A percentile compares a stretch with the other conserved stretches of the same genome.
These are phyloP conservation scores for Fusarium humuli DNA, from an alignment of 2,329 filamentous ascomycete species.

Conservation along the genomic window DNA sequence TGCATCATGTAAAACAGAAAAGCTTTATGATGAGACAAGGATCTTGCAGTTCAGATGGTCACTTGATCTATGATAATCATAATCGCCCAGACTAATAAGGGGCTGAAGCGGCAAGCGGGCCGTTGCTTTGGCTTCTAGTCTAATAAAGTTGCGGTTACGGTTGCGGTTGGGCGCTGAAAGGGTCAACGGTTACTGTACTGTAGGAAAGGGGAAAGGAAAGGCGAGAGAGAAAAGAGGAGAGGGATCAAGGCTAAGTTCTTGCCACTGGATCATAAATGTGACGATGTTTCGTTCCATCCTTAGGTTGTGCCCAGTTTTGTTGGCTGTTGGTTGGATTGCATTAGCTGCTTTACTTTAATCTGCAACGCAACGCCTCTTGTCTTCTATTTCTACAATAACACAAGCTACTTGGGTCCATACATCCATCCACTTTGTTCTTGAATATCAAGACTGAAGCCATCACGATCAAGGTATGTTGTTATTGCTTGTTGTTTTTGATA, in stretches of 20 bases:
- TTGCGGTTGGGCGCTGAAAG: background rate
- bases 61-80: constrained; percentile 33
- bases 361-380: background rate
- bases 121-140: constrained; percentile 8
- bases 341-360: background rate
- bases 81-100: constrained; percentile 4
- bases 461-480: background rate
- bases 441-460: background rate
- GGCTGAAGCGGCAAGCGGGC: constrained; percentile 22
- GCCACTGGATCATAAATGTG: constrained; percentile 23
- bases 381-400: background rate
- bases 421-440: background rate
- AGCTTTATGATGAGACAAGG: constrained; percentile 15
- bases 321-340: constrained; percentile 12
- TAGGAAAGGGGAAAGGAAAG: constrained; percentile 4
- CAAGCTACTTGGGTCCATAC: background rate
- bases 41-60: constrained; percentile 29
- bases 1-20: constrained; percentile 14
- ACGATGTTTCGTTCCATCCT: constrained; percentile 17
- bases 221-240: constrained; percentile 19
- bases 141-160: constrained; percentile 5
- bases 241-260: constrained; percentile 41
- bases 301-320: constrained; percentile 28
- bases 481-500: background rate
- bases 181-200: background rate